Conservation (phyloP, 208 protist species). For the Tritrichomonas foetus region DNA sequence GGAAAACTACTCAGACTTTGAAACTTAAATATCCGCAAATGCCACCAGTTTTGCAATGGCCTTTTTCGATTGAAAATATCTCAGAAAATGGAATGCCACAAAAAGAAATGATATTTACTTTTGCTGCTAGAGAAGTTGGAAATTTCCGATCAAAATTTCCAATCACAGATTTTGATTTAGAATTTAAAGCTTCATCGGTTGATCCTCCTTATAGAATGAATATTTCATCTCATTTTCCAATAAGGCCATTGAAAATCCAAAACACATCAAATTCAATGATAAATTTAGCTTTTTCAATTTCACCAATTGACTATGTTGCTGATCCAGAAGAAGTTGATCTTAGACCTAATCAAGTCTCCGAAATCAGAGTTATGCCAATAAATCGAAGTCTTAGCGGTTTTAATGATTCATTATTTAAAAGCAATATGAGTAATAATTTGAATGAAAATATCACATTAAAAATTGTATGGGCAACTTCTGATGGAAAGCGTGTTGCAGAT, state of each 20-base stretch:
- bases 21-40: neutral
- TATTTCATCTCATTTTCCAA: neutral
- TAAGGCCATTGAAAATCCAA: neutral
- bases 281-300: too few relatives aligned
- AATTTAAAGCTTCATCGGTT: neutral
- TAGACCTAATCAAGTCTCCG: too few relatives aligned
- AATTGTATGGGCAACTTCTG: too few relatives aligned
- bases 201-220: neutral
- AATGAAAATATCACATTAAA: too few relatives aligned
- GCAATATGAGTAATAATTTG: too few relatives aligned
- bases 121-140: neutral
- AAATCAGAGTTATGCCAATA: too few relatives aligned
- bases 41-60: neutral
- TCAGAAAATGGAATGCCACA: neutral
- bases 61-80: conserved; percentile 1
- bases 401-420: too few relatives aligned
- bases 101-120: neutral
- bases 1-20: neutral
- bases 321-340: too few relatives aligned
- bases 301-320: too few relatives aligned
- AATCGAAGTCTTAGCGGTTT: too few relatives aligned
- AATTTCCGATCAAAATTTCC: neutral
- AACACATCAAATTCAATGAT: neutral
- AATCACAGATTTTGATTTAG: neutral
- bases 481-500: too few relatives aligned